phyloP scores from a whole-genome alignment of 106 monocot species.

The Triglochin maritima region DNA sequence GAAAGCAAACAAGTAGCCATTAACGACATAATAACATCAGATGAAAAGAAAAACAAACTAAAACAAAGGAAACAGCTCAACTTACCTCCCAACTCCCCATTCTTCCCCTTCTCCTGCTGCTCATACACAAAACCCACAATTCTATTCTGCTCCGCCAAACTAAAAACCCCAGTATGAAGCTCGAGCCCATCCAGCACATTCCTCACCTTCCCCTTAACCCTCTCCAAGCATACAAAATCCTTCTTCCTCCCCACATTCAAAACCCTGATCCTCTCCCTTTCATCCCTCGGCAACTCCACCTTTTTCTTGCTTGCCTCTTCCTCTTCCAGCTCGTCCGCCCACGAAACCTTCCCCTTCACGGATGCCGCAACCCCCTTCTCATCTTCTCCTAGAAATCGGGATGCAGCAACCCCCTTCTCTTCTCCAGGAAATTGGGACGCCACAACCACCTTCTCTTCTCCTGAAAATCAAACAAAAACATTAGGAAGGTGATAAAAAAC shows the following conservation, averaged over 20 bases:
- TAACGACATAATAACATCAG: neutral
- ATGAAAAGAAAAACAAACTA: neutral
- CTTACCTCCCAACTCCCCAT: constrained; percentile 54
- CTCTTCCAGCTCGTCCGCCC: constrained; percentile 57
- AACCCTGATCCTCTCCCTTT: constrained; percentile 52
- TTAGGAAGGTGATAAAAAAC: too few relatives aligned
- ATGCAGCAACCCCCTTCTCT: too few relatives aligned
- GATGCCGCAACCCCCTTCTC: neutral
- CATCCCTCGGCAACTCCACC: constrained; percentile 39
- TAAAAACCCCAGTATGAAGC: constrained; percentile 81
- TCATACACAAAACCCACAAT: constrained; percentile 70
- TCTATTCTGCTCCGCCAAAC: constrained; percentile 65
- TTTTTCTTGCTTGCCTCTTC: constrained; percentile 31
- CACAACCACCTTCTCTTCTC: too few relatives aligned
- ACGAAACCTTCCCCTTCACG: constrained; percentile 41
- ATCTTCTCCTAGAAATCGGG: neutral
- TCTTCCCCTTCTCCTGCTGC: constrained; percentile 55
- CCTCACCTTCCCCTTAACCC: constrained; percentile 38
- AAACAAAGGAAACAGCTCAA: neutral
- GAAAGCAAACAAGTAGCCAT: neutral
- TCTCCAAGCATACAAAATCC: constrained; percentile 72
- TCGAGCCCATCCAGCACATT: constrained; percentile 73
- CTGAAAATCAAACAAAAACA: too few relatives aligned
- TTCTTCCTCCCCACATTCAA: constrained; percentile 50
- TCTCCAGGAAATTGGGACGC: too few relatives aligned